Percentiles rank a stretch among this genome's conserved stretches.
phyloP scores from a whole-genome alignment of 2,329 filamentous ascomycete species.

The Pleurostoma richardsiae region DNA sequence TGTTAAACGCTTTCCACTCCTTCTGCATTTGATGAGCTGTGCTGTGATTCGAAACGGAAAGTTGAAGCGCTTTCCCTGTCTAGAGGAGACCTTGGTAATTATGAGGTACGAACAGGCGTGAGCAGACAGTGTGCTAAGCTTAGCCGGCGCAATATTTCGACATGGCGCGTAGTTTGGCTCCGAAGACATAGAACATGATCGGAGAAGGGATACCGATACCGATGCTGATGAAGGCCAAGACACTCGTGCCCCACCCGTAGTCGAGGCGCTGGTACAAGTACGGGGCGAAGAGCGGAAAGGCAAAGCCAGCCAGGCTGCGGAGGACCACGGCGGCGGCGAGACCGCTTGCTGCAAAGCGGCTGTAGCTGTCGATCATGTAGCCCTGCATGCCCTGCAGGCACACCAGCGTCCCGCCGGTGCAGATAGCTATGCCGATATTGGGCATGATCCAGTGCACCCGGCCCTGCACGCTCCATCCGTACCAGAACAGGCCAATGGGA shows the following conservation, averaged over 20 bases:
- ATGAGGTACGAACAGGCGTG: too few relatives aligned
- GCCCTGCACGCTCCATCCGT: slow-evolving; percentile 38
- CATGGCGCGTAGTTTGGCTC: slow-evolving; percentile 26
- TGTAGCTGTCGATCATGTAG: slow-evolving; percentile 41
- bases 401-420: slow-evolving; percentile 30
- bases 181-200: slow-evolving; percentile 34
- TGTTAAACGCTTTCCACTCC: too few relatives aligned
- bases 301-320: slow-evolving; percentile 42
- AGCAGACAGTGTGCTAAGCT: background rate
- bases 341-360: slow-evolving; percentile 37
- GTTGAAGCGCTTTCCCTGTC: too few relatives aligned
- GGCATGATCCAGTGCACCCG: slow-evolving; percentile 39
- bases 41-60: too few relatives aligned
- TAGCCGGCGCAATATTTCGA: slow-evolving; percentile 24
- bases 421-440: slow-evolving; percentile 33
- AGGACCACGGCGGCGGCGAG: slow-evolving; percentile 36
- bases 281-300: slow-evolving; percentile 44
- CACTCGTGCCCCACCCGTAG: slow-evolving; percentile 44
- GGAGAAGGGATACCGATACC: slow-evolving; percentile 44
- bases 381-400: slow-evolving; percentile 38
- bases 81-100: too few relatives aligned
- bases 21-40: too few relatives aligned
- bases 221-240: slow-evolving; percentile 44
- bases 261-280: slow-evolving; percentile 24
- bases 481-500: slow-evolving; percentile 35